A percentile compares a stretch with the other conserved stretches of the same genome.
Conservation (phyloP, 768 basidiomycete species). For the Russula brevipes region DNA sequence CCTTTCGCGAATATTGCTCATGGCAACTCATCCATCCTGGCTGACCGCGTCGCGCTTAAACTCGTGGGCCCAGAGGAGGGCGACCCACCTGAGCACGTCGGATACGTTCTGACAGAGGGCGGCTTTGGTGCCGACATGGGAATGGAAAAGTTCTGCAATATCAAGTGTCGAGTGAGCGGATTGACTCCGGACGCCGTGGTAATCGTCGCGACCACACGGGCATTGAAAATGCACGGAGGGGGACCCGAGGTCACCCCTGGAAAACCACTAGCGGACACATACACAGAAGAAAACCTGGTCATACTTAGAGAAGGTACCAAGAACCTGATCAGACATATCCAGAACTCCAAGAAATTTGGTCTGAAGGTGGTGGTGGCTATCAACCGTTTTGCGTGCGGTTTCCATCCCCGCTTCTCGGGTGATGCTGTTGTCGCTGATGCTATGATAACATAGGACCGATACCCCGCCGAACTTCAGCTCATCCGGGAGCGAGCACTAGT, state of each 20-base stretch:
- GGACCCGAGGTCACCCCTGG: conserved; percentile 96
- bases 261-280: conserved; percentile 88
- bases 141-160: conserved; percentile 99
- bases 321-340: conserved; percentile 89
- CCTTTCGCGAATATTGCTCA: conserved; percentile 99
- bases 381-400: conserved; percentile 87
- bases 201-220: conserved; percentile 95
- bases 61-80: conserved; percentile 93
- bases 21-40: conserved; percentile 96
- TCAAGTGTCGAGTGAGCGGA: conserved; percentile 94
- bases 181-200: conserved; percentile 90
- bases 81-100: conserved; percentile 71
- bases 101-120: conserved; percentile 96
- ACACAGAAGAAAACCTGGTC: conserved; percentile 88
- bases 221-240: conserved; percentile 99
- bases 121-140: conserved; percentile 99
- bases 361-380: conserved; percentile 94
- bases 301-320: conserved; percentile 87
- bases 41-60: conserved; percentile 95
- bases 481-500: conserved; percentile 73
- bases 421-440: neutral
- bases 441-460: conserved; percentile 57
- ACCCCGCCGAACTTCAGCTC: conserved; percentile 84
- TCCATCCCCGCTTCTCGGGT: neutral
- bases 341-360: conserved; percentile 93